phyloP scores from a whole-genome alignment of 768 basidiomycete genomes.

The Rubroboletus satanas region DNA sequence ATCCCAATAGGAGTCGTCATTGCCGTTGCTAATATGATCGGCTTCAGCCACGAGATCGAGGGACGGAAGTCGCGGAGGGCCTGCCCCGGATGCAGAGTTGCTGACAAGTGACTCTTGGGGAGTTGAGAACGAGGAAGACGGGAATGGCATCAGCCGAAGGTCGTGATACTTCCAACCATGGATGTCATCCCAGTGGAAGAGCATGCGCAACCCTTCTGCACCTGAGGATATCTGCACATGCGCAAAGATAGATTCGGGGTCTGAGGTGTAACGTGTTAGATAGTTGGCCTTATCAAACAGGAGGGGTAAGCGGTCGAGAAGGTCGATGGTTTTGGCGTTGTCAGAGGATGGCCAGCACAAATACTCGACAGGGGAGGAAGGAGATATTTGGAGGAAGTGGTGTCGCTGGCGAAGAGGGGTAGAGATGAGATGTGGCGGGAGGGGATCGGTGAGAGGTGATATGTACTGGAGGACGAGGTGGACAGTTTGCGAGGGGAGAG shows the following conservation, averaged over 20 bases:
- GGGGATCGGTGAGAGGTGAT: constrained; percentile 42
- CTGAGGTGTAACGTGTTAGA: constrained; percentile 39
- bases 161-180: constrained; percentile 71
- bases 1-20: constrained; percentile 65
- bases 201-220: constrained; percentile 46
- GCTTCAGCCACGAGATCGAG: not conserved
- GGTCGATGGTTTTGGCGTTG: constrained; percentile 35
- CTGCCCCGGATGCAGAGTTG: constrained; percentile 20
- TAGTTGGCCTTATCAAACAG: constrained; percentile 29
- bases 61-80: not conserved
- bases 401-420: constrained; percentile 58
- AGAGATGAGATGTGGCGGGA: constrained; percentile 63
- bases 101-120: constrained; percentile 25
- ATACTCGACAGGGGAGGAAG: constrained; percentile 50
- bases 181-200: constrained; percentile 62
- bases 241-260: constrained; percentile 52
- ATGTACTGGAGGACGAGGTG: constrained; percentile 56
- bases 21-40: constrained; percentile 28
- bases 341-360: constrained; percentile 60
- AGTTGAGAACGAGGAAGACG: constrained; percentile 35
- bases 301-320: constrained; percentile 40
- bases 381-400: constrained; percentile 53
- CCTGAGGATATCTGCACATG: constrained; percentile 48
- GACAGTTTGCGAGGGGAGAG: constrained; percentile 37
- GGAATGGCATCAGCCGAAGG: constrained; percentile 67